A percentile compares a stretch with the other conserved stretches of the same genome.
Conservation (phyloP, 73 alveolate genomes). For the Uronychia binucleata region DNA sequence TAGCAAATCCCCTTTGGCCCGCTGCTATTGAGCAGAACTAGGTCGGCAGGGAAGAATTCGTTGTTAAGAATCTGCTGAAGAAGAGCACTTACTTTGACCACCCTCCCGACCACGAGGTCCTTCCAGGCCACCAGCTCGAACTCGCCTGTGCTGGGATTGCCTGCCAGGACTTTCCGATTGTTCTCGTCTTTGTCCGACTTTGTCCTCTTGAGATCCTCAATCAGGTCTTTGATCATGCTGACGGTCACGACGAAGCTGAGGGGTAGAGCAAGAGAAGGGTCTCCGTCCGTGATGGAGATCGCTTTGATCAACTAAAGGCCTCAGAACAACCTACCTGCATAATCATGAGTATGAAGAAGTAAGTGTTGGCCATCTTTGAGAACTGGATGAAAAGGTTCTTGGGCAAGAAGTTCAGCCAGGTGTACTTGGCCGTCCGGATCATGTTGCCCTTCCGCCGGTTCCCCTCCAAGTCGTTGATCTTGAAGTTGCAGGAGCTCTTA, state of each 20-base stretch:
- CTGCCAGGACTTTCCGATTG: slow-evolving; percentile 57
- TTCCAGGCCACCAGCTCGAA: slow-evolving; percentile 76
- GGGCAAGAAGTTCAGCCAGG: slow-evolving; percentile 60
- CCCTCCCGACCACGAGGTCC: slow-evolving; percentile 84
- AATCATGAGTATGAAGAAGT: slow-evolving; percentile 68
- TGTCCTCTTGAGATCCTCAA: slow-evolving; percentile 85
- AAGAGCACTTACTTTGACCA: slow-evolving; percentile 58
- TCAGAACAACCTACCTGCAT: slow-evolving; percentile 34
- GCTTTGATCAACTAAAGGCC: slow-evolving; percentile 74
- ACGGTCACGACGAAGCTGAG: slow-evolving; percentile 79
- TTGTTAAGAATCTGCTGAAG: slow-evolving; percentile 41
- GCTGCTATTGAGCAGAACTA: slow-evolving; percentile 81
- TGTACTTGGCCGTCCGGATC: slow-evolving; percentile 62
- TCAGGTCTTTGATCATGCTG: slow-evolving; percentile 90
- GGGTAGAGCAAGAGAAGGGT: slow-evolving; percentile 91
- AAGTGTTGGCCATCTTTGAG: slow-evolving; percentile 71
- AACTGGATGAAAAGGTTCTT: slow-evolving; percentile 80
- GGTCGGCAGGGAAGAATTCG: slow-evolving; percentile 93
- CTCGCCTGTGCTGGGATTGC: slow-evolving; percentile 21
- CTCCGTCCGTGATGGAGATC: slow-evolving; percentile 85
- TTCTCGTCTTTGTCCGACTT: slow-evolving; percentile 86
- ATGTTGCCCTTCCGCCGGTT: neutral
- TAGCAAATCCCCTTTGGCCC: slow-evolving; percentile 85
- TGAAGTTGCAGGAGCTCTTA: neutral
- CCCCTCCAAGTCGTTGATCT: neutral